Percentiles rank a stretch among this genome's conserved stretches.
These are phyloP conservation scores for Candida xyloterini DNA, from an alignment of 805 yeast genomes.

Conservation along the genomic window DNA sequence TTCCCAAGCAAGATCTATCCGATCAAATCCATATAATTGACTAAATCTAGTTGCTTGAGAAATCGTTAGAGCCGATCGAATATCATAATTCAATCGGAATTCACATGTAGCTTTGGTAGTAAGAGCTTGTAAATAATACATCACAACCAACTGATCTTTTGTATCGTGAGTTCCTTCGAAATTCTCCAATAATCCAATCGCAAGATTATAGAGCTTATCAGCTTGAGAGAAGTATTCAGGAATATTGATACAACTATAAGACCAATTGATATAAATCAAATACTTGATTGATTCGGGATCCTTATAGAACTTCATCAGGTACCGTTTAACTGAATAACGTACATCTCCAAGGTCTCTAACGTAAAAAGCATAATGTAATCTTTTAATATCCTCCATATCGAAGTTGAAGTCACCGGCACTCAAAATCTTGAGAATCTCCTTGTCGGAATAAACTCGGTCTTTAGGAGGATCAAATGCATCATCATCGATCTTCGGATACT, in stretches of 20 bases:
- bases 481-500: background rate
- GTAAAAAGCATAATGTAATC: conserved; percentile 17
- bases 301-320: conserved; percentile 15
- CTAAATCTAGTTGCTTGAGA: conserved; percentile 26
- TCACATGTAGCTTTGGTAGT: conserved; percentile 27
- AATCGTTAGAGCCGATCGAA: conserved; percentile 29
- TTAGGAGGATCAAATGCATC: background rate
- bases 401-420: conserved; percentile 20
- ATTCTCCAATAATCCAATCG: conserved; percentile 13
- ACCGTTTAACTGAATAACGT: conserved; percentile 22
- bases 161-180: conserved; percentile 20
- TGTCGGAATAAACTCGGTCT: conserved; percentile 3
- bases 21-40: conserved; percentile 32
- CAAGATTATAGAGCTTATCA: conserved; percentile 19
- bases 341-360: conserved; percentile 15
- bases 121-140: conserved; percentile 27
- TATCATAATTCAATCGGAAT: conserved; percentile 25
- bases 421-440: background rate
- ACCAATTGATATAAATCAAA: conserved; percentile 26
- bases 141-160: conserved; percentile 16
- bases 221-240: conserved; percentile 20
- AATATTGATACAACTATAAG: conserved; percentile 16
- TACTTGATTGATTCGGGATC: conserved; percentile 21
- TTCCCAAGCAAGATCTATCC: conserved; percentile 24
- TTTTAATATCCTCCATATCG: conserved; percentile 20